A percentile compares a stretch with the other conserved stretches of the same genome.
These are phyloP conservation scores for Coemansia sp. DNA, from an alignment of 192 early-diverging fungal species.

Conservation along the genomic window DNA sequence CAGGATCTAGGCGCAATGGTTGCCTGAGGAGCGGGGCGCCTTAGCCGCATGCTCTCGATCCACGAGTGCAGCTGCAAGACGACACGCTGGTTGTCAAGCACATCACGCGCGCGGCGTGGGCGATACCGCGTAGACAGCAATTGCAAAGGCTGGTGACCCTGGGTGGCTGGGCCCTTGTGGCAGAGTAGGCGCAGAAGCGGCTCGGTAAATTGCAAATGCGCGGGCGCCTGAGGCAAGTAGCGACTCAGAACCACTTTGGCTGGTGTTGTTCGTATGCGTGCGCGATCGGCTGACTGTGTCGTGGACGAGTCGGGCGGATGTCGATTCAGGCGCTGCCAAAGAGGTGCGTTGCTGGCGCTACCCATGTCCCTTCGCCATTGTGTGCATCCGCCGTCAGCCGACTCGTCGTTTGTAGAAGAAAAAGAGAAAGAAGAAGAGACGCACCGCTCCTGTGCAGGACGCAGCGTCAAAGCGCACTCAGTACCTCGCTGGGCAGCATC, in stretches of 20 bases:
- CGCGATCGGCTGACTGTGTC: constrained; percentile 1
- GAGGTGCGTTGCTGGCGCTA: background rate
- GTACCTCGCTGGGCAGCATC: background rate
- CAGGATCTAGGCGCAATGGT: background rate
- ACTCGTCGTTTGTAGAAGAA: background rate
- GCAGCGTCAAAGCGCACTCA: background rate
- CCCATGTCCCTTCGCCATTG: constrained; percentile 11
- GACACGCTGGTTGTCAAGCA: constrained; percentile 29
- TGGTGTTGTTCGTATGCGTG: constrained; percentile 2
- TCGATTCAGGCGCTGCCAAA: background rate
- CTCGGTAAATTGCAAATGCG: constrained; percentile 25
- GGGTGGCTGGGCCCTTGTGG: background rate
- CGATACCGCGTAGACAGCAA: constrained; percentile 33
- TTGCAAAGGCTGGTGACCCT: constrained; percentile 4
- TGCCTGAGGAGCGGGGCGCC: constrained; percentile 9
- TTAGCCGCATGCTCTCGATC: constrained; percentile 47
- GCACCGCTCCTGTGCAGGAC: background rate
- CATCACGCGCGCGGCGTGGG: constrained; percentile 27
- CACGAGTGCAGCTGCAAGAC: constrained; percentile 38
- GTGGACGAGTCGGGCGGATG: background rate
- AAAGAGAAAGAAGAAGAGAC: too few relatives aligned
- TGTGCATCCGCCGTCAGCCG: constrained; percentile 5
- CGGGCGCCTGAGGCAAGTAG: constrained; percentile 5
- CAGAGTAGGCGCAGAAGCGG: constrained; percentile 25
- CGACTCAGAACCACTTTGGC: background rate